Evolutionary conservation across 371 early-diverging fungal genomes (phyloP).

Genomic region (Mucor circinelloides): DNA sequence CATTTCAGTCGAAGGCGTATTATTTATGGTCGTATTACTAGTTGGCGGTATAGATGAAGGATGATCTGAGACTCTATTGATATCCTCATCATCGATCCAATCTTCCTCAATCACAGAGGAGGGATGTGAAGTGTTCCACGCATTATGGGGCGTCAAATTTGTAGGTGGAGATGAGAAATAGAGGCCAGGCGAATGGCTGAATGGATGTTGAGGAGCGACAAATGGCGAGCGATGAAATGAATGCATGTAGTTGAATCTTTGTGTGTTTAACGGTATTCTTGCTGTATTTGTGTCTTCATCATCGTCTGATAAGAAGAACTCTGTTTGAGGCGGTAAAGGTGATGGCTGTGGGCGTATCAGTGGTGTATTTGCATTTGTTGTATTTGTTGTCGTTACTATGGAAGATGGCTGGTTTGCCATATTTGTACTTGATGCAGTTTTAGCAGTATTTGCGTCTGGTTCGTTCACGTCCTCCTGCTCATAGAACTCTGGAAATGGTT

Average conservation of each 20-base stretch:
- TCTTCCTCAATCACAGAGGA: conserved; percentile 35
- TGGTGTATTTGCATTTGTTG: not conserved
- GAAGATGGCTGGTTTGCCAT: not conserved
- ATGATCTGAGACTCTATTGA: conserved; percentile 11
- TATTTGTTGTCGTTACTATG: not conserved
- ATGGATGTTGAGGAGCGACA: conserved; percentile 56
- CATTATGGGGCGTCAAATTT: not conserved
- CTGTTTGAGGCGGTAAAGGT: not conserved
- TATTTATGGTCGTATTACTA: not conserved
- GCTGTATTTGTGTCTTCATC: conserved; percentile 1
- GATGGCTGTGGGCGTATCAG: not conserved
- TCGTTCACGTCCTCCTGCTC: conserved; percentile 32
- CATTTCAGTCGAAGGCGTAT: conserved; percentile 38
- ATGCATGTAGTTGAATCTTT: conserved; percentile 44
- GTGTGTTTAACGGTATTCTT: conserved; percentile 22
- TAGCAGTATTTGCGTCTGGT: not conserved
- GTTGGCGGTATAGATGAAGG: conserved; percentile 13
- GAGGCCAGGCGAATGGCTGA: conserved; percentile 12
- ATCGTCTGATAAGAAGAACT: conserved; percentile 3
- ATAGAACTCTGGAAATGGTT: conserved; percentile 92
- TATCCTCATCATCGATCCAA: conserved; percentile 54
- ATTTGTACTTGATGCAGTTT: not conserved
- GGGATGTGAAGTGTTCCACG: conserved; percentile 20
- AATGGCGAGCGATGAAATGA: conserved; percentile 55
- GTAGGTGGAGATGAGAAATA: conserved; percentile 14